Percentiles rank a stretch among this genome's conserved stretches.
phyloP scores from a whole-genome alignment of 805 yeast genomes.

The Candida nanaspora region DNA sequence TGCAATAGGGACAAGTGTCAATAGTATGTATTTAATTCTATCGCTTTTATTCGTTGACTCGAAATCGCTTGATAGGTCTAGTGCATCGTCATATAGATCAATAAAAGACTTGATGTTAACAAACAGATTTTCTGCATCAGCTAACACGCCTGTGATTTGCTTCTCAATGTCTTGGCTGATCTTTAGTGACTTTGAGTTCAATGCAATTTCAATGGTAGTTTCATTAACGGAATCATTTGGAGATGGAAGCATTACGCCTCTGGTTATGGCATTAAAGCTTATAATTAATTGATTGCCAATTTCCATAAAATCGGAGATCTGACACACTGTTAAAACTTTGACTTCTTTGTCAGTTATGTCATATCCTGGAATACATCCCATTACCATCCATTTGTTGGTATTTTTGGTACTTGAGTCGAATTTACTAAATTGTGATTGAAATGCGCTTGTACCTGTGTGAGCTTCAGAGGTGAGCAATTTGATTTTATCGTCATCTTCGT shows the following conservation, averaged over 20 bases:
- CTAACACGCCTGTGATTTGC: slow-evolving; percentile 2
- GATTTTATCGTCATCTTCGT: not conserved
- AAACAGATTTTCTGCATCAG: slow-evolving; percentile 6
- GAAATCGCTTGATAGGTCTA: slow-evolving; percentile 12
- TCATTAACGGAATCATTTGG: slow-evolving; percentile 1
- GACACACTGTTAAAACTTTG: slow-evolving; percentile 32
- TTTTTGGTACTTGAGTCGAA: slow-evolving; percentile 1
- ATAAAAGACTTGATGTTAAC: slow-evolving; percentile 24
- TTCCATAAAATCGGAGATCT: slow-evolving; percentile 40
- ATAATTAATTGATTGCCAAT: slow-evolving; percentile 36
- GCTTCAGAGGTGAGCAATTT: not conserved
- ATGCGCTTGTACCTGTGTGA: slow-evolving; percentile 1
- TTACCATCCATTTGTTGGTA: slow-evolving; percentile 1
- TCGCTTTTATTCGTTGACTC: slow-evolving; percentile 11
- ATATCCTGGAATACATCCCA: slow-evolving; percentile 22
- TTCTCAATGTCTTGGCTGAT: not conserved
- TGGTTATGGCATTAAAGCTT: slow-evolving; percentile 41
- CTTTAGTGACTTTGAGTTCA: not conserved
- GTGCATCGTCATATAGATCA: slow-evolving; percentile 29
- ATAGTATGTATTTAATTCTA: slow-evolving; percentile 22
- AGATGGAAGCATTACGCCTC: slow-evolving; percentile 27
- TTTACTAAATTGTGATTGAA: slow-evolving; percentile 1
- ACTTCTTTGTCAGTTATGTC: not conserved
- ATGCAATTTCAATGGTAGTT: not conserved
- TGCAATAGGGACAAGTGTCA: slow-evolving; percentile 53